Base-by-base conservation (phyloP, 345 rosid species). In the Erodium maritimum region DNA sequence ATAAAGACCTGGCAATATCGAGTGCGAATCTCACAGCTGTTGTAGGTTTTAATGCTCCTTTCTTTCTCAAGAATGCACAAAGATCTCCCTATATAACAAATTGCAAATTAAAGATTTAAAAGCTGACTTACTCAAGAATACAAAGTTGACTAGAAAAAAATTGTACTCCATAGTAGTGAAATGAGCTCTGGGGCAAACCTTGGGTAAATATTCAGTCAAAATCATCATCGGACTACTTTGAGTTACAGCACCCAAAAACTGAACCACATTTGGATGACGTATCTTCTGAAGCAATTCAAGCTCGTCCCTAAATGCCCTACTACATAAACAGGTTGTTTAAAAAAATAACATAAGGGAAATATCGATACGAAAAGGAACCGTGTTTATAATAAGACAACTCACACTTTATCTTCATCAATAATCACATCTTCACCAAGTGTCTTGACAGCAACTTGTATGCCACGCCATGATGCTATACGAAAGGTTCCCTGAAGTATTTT, bases 211-310 rank as follows among this genome's bases (percentile, higher is more conserved):
- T 55, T 88, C 93, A 11, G 93, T 88, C 67, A 88, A 85, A 62
- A 85, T 85, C 83, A 83, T 83, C 96, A 88, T 88, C 16, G 90
- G 93, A 68, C 79, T 81, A 71, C 90, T 81, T 67, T 88, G 93
- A 33, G 96, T 88, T 55, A 88, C 90, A 67, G 96, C 96, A 60
- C 93, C 90, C 65, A 85, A 53, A 75, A 88, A 88, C 74, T 85
- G 96, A 54, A 88, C 96, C 58, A 88, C 88, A 71, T 85, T 88
- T 18, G 93, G 96, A 73, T 83, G 93, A 22, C 87, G 90, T 65
- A 85, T 73, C 81, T 81, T 88, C 73, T 88, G 93, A 74, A 88
- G 85, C 65, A 88, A 76, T 4, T 80, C 75, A 54, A 88, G 93
- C 74, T 88, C 93, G 58, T 88, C 93, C 55, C 86, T 73, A 61